A percentile compares a stretch with the other conserved stretches of the same genome.
Evolutionary conservation across 2,329 filamentous ascomycete genomes (phyloP).

Genomic region (Claviceps fusiformis): DNA sequence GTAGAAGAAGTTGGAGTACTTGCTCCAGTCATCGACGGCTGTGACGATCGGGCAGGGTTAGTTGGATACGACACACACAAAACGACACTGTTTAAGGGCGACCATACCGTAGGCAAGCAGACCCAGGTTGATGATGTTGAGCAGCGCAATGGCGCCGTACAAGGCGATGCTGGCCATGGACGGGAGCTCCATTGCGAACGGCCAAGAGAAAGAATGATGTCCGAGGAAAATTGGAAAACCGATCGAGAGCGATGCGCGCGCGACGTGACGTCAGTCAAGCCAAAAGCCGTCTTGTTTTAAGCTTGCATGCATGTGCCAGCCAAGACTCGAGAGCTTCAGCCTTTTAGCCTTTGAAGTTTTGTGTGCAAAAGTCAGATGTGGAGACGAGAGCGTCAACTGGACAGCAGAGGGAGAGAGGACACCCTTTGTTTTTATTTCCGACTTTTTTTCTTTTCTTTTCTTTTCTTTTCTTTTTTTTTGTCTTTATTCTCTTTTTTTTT

Average conservation of each 20-base stretch:
- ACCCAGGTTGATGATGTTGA: conserved; percentile 5
- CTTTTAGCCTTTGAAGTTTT: too few species aligned
- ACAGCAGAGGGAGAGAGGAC: neutral
- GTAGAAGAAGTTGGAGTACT: neutral
- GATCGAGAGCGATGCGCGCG: neutral
- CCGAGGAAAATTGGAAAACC: neutral
- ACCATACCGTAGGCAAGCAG: conserved; percentile 6
- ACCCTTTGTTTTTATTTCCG: too few species aligned
- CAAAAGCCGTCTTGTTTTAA: neutral
- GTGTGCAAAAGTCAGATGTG: neutral
- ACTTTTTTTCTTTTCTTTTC: neutral
- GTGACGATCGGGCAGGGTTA: neutral
- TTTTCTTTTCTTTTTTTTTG: neutral
- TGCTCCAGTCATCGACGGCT: conserved; percentile 7
- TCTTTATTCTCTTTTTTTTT: neutral
- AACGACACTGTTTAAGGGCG: too few species aligned
- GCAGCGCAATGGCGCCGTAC: conserved; percentile 5
- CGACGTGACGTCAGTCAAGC: neutral
- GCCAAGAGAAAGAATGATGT: neutral
- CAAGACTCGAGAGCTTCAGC: too few species aligned
- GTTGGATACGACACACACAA: too few species aligned
- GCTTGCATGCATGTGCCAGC: neutral
- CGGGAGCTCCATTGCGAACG: conserved; percentile 6
- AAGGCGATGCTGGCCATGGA: conserved; percentile 1
- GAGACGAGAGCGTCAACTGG: neutral